Percentiles rank a stretch among this genome's conserved stretches.
Evolutionary conservation across 1,139 yeast species (phyloP).

Genomic region (Yamadazyma buinensis): DNA sequence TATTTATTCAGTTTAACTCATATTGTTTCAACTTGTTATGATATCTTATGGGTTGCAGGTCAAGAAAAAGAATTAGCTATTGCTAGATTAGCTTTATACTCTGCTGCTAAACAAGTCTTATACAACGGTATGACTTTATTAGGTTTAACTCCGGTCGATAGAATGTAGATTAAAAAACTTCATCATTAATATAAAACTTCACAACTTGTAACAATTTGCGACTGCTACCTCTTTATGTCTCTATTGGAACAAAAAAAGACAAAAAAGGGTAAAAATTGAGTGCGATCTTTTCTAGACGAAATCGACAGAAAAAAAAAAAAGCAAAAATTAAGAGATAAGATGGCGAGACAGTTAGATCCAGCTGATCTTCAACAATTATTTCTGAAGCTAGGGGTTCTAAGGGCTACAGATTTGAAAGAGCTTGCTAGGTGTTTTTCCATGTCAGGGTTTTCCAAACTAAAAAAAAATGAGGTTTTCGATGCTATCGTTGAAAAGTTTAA

Average conservation of each 20-base stretch:
- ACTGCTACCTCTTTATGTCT: too few relatives aligned
- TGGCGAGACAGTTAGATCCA: too few relatives aligned
- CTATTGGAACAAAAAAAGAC: too few relatives aligned
- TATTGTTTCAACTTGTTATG: conserved; percentile 92
- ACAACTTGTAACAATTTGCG: too few relatives aligned
- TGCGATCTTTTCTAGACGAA: too few relatives aligned
- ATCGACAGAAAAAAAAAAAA: too few relatives aligned
- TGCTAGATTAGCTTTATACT: conserved; percentile 91
- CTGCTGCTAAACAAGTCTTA: conserved; percentile 86
- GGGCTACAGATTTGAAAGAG: not conserved
- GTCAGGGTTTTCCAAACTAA: not conserved
- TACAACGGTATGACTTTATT: conserved; percentile 87
- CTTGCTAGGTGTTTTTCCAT: not conserved
- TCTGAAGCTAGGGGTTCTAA: too few relatives aligned
- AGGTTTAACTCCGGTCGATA: conserved; percentile 95
- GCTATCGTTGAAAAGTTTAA: not conserved
- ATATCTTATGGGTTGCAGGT: conserved; percentile 95
- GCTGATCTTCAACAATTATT: too few relatives aligned
- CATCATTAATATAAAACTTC: too few relatives aligned
- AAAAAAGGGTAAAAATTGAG: too few relatives aligned
- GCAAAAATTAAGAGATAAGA: too few relatives aligned
- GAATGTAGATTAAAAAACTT: conserved; percentile 64
- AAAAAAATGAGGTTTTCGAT: not conserved
- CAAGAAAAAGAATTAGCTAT: conserved; percentile 84
- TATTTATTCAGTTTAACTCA: conserved; percentile 90